Evolutionary conservation across 2,329 filamentous ascomycete species (phyloP).

Genomic region (Alternaria arborescens): DNA sequence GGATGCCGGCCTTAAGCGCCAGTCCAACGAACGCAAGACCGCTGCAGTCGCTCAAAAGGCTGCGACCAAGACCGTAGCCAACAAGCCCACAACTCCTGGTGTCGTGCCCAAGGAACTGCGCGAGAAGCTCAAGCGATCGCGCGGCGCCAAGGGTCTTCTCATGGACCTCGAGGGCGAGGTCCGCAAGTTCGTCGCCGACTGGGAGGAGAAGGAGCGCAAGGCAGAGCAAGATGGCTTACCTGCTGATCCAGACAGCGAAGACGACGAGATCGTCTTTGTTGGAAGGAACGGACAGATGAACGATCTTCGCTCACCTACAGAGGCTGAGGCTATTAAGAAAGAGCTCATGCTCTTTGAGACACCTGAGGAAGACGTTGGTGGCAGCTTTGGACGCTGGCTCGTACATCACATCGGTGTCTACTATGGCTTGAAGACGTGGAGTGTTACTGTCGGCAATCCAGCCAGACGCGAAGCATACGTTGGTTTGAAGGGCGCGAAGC

Average conservation of each 20-base stretch:
- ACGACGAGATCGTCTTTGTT: constrained; percentile 93
- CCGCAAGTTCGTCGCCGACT: constrained; percentile 73
- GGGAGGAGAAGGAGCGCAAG: constrained; percentile 63
- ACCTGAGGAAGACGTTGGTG: constrained; percentile 75
- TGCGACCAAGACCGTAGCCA: constrained; percentile 46
- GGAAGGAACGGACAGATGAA: constrained; percentile 73
- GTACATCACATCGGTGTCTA: constrained; percentile 92
- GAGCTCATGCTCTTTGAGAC: constrained; percentile 84
- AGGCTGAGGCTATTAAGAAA: constrained; percentile 63
- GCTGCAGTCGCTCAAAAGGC: constrained; percentile 47
- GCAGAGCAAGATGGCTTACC: constrained; percentile 56
- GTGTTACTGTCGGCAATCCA: constrained; percentile 75
- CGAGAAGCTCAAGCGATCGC: constrained; percentile 79
- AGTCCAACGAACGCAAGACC: constrained; percentile 56
- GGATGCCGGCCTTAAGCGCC: constrained; percentile 66
- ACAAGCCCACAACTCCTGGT: constrained; percentile 54
- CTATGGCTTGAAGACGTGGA: constrained; percentile 87
- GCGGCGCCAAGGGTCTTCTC: constrained; percentile 80
- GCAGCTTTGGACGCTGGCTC: constrained; percentile 89
- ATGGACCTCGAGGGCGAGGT: constrained; percentile 87
- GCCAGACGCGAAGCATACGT: constrained; percentile 84
- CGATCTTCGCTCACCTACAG: constrained; percentile 61
- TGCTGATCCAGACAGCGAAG: constrained; percentile 65
- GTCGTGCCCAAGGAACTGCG: constrained; percentile 81
- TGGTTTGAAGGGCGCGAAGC: constrained; percentile 66